Evolutionary conservation across 148 eudicot species (phyloP).

Genomic region (Amaranthus cruentus): DNA sequence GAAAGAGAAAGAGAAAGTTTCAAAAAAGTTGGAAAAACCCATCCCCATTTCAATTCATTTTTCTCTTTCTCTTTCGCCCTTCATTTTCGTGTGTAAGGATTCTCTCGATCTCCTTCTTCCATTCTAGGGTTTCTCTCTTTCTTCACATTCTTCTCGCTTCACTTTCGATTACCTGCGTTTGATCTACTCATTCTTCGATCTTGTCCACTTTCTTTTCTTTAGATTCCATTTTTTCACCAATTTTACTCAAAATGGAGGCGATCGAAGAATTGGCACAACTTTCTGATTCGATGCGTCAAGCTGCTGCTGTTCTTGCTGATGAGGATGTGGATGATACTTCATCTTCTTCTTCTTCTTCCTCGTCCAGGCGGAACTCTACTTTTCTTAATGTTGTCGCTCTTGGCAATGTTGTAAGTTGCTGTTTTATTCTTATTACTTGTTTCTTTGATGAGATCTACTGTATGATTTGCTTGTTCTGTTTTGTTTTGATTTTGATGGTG

Average conservation of each 20-base stretch:
- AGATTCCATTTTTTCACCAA: constrained; percentile 5
- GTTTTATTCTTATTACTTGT: background rate
- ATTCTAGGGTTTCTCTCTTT: constrained; percentile 26
- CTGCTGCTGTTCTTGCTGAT: constrained; percentile 78
- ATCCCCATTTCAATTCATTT: constrained; percentile 4
- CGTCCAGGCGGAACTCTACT: constrained; percentile 65
- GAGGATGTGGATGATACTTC: constrained; percentile 68
- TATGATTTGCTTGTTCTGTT: constrained; percentile 9
- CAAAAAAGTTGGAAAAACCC: background rate
- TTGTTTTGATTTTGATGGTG: constrained; percentile 2
- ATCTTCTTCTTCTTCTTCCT: constrained; percentile 30
- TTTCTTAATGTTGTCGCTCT: constrained; percentile 90
- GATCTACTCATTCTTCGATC: constrained; percentile 19
- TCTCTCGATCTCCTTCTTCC: constrained; percentile 10
- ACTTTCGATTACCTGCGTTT: constrained; percentile 10
- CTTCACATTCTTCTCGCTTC: background rate
- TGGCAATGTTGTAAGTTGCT: constrained; percentile 70
- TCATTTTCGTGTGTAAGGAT: background rate
- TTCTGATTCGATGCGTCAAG: constrained; percentile 89
- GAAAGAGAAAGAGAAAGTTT: background rate
- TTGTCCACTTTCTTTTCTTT: background rate
- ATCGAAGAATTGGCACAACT: constrained; percentile 84
- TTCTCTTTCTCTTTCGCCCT: background rate
- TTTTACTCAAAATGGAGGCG: constrained; percentile 58
- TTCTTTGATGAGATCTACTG: constrained; percentile 14